phyloP scores from a whole-genome alignment of 2,329 filamentous ascomycete genomes.

The Trichoderma aggressivum region DNA sequence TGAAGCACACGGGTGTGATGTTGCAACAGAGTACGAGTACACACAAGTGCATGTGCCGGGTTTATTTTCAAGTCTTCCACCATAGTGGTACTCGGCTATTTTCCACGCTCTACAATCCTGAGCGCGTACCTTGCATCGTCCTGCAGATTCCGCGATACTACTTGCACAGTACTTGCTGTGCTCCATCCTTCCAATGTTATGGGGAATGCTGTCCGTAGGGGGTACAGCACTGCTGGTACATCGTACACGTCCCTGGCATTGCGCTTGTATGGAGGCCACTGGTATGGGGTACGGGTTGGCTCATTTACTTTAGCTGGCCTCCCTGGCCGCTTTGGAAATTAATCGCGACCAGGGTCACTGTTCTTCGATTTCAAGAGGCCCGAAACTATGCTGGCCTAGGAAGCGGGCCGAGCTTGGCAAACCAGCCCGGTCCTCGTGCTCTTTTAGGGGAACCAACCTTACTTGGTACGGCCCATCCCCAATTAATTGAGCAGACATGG shows the following conservation, averaged over 20 bases:
- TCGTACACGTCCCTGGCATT: neutral
- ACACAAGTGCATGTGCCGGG: neutral
- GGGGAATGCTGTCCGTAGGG: neutral
- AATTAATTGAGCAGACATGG: conserved; percentile 1
- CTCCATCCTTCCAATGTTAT: neutral
- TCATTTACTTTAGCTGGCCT: conserved; percentile 15
- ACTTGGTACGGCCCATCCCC: neutral
- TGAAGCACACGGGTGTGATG: neutral
- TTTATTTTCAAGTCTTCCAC: neutral
- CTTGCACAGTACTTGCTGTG: neutral
- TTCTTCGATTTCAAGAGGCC: conserved; percentile 8
- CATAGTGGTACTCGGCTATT: conserved; percentile 1
- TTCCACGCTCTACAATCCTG: neutral
- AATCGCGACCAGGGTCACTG: conserved; percentile 8
- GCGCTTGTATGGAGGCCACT: neutral
- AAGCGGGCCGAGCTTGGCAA: conserved; percentile 19
- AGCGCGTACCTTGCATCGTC: conserved; percentile 6
- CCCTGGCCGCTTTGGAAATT: conserved; percentile 16
- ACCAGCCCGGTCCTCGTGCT: conserved; percentile 6
- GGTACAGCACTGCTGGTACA: neutral
- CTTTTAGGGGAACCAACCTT: conserved; percentile 15
- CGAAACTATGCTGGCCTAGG: conserved; percentile 18
- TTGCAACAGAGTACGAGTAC: neutral
- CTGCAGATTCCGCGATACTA: neutral
- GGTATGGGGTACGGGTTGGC: conserved; percentile 13